These are phyloP conservation scores for Pythium pectinolyticum DNA, from an alignment of 352 stramenopile genomes.

Conservation along the genomic window DNA sequence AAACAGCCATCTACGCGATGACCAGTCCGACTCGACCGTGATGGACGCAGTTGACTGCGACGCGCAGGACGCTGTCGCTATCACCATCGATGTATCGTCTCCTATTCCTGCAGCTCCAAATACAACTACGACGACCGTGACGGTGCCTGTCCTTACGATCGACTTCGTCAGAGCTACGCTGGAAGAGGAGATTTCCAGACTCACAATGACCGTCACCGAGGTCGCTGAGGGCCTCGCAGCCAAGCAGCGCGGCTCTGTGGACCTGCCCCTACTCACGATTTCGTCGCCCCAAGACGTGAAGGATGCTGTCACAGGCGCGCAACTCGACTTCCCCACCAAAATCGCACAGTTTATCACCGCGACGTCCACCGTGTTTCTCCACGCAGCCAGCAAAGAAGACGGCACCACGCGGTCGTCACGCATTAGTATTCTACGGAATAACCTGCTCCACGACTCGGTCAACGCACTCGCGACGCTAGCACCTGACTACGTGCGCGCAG, in stretches of 20 bases:
- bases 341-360: conserved; percentile 17
- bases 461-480: conserved; percentile 5
- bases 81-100: too few relatives aligned
- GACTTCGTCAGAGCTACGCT: neutral
- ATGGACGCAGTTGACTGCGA: too few relatives aligned
- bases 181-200: neutral
- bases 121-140: too few relatives aligned
- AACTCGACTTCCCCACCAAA: conserved; percentile 21
- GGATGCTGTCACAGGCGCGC: conserved; percentile 6
- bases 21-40: too few relatives aligned
- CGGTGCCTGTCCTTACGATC: neutral
- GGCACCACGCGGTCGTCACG: conserved; percentile 4
- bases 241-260: neutral
- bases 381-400: conserved; percentile 5
- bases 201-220: neutral
- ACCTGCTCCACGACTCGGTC: conserved; percentile 13
- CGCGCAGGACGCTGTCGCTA: too few relatives aligned
- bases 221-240: neutral
- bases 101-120: too few relatives aligned
- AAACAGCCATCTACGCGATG: too few relatives aligned
- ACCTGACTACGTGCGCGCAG: neutral
- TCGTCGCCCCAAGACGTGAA: neutral
- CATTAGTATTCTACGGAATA: conserved; percentile 10
- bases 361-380: conserved; percentile 15
- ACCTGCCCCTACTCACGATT: neutral